Conservation (phyloP, 2,329 filamentous ascomycete genomes). For the Penicillium sp. region DNA sequence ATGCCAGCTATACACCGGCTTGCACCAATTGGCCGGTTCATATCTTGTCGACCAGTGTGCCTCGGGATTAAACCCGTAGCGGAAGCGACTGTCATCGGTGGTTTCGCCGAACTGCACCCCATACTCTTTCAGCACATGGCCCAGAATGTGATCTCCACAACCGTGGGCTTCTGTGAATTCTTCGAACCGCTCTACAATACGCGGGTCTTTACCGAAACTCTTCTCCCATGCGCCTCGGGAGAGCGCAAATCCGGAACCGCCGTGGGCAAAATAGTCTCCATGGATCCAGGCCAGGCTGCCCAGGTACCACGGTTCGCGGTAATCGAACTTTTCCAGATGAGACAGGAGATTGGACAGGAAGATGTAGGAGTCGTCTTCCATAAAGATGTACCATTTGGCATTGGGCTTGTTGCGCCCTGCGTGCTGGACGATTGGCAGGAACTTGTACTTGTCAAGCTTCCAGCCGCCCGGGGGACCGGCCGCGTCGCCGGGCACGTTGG, state of each 20-base stretch:
- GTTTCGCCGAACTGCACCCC: constrained; percentile 41
- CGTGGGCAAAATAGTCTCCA: constrained; percentile 49
- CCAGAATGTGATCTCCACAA: constrained; percentile 52
- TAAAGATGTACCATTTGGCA: constrained; percentile 57
- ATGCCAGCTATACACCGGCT: constrained; percentile 42
- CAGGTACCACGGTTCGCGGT: constrained; percentile 46
- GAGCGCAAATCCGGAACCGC: constrained; percentile 50
- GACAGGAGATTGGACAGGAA: constrained; percentile 40
- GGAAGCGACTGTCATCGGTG: constrained; percentile 51
- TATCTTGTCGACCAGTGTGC: constrained; percentile 21
- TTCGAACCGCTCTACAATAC: constrained; percentile 48
- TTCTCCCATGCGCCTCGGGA: constrained; percentile 51
- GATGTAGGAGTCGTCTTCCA: constrained; percentile 56
- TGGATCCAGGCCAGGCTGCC: constrained; percentile 48
- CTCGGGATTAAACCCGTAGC: constrained; percentile 40
- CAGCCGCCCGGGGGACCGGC: constrained; percentile 38
- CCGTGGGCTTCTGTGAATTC: constrained; percentile 37
- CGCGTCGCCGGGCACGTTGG: constrained; percentile 17
- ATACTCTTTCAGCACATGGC: constrained; percentile 48
- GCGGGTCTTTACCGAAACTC: constrained; percentile 41
- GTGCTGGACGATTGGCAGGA: constrained; percentile 55
- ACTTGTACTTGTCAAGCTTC: constrained; percentile 59
- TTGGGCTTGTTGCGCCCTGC: constrained; percentile 46
- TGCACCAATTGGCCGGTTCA: constrained; percentile 49
- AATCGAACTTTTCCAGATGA: constrained; percentile 46